Evolutionary conservation across 202 grass and related monocot genomes (phyloP).

Genomic region (Zizania palustris): DNA sequence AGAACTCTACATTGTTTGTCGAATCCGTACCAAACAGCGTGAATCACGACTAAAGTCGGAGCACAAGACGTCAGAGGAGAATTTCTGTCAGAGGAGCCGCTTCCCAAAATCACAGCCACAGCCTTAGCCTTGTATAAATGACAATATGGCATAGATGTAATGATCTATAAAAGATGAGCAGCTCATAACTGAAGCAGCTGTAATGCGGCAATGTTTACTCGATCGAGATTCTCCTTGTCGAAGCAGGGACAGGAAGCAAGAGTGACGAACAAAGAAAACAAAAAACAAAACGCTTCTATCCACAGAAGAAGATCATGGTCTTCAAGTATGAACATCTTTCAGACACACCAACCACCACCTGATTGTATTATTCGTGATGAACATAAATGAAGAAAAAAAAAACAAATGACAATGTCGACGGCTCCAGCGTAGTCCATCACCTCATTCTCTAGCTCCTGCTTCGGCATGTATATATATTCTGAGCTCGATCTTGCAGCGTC

Average conservation of each 20-base stretch:
- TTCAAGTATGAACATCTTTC: constrained; percentile 63
- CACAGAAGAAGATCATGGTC: constrained; percentile 56
- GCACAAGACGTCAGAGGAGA: too few species aligned
- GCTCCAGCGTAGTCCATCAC: constrained; percentile 45
- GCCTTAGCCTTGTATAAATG: too few species aligned
- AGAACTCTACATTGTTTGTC: too few species aligned
- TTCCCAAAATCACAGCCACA: constrained; percentile 3
- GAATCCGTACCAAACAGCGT: too few species aligned
- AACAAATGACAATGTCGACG: constrained; percentile 43
- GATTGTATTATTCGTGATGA: constrained; percentile 63
- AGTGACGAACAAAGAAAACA: constrained; percentile 34
- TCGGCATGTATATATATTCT: constrained; percentile 34
- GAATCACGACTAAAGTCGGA: too few species aligned
- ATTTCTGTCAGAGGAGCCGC: too few species aligned
- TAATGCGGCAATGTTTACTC: neutral
- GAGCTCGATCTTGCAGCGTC: constrained; percentile 30
- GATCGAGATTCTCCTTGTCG: constrained; percentile 30
- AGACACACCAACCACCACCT: constrained; percentile 55
- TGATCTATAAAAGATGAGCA: neutral
- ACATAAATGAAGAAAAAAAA: constrained; percentile 41
- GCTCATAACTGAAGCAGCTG: neutral
- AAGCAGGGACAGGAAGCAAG: constrained; percentile 41
- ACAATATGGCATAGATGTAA: too few species aligned
- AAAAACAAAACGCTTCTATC: constrained; percentile 67
- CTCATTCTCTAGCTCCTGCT: constrained; percentile 37